phyloP scores from a whole-genome alignment of 768 basidiomycete species.

The Rhizopogon roseolus region DNA sequence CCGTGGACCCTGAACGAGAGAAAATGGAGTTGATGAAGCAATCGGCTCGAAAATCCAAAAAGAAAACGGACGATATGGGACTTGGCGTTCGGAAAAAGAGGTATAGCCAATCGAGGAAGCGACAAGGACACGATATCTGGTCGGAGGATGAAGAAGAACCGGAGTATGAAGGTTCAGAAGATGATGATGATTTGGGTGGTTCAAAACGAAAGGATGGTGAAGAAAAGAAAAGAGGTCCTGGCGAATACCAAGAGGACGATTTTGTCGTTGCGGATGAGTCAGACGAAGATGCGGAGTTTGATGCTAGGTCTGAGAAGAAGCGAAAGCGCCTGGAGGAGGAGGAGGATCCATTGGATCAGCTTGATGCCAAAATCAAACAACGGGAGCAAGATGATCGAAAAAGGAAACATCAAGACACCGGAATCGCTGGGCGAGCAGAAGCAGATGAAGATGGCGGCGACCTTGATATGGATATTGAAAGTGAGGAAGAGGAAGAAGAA shows the following conservation, averaged over 20 bases:
- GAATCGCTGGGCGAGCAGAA: conserved; percentile 14
- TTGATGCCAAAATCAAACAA: conserved; percentile 64
- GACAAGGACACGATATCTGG: conserved; percentile 44
- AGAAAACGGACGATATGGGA: conserved; percentile 47
- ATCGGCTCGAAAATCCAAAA: conserved; percentile 60
- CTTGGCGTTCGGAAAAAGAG: conserved; percentile 46
- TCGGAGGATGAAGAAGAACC: conserved; percentile 70
- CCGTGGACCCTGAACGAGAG: conserved; percentile 71
- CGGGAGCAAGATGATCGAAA: conserved; percentile 50
- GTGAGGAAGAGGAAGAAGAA: conserved; percentile 69
- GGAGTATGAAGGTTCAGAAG: conserved; percentile 52
- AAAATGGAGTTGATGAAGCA: conserved; percentile 63
- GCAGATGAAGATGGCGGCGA: conserved; percentile 26
- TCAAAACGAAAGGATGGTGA: conserved; percentile 40
- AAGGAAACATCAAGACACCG: conserved; percentile 30
- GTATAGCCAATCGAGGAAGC: conserved; percentile 36
- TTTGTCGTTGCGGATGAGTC: conserved; percentile 78
- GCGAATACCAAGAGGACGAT: conserved; percentile 81
- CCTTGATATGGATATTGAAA: conserved; percentile 69
- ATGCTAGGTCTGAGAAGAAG: conserved; percentile 29
- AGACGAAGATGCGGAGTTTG: conserved; percentile 52
- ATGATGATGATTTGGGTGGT: conserved; percentile 48
- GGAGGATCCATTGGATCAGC: conserved; percentile 62
- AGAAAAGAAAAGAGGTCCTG: conserved; percentile 47
- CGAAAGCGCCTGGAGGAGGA: conserved; percentile 43